Base-by-base conservation (phyloP, 2,329 filamentous ascomycete genomes). In the Paracoccidioides lutzii region DNA sequence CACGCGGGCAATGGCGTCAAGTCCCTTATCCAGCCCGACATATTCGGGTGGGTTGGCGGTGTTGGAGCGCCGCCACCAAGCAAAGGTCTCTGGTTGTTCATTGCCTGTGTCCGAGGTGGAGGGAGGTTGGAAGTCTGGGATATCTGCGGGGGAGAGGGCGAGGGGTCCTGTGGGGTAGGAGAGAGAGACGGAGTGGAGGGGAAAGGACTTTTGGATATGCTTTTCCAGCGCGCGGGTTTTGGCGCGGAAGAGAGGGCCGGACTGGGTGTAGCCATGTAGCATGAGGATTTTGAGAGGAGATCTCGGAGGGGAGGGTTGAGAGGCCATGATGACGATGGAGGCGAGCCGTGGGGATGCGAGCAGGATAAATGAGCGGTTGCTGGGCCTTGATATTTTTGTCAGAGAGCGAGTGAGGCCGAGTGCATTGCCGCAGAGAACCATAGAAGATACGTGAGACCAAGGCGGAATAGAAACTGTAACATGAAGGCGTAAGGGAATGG, bases 241-340 rank as follows among this genome's bases (percentile, higher is more conserved):
- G 69, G 85, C 81, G 68, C 82, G 85, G 80, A 96, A 96, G 60
- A 90, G 76, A 3, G 84, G 72, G 3, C 90, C 90, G 33, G 88
- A 94, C 76, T 97, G 91, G 6, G 91, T 95, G 79, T 84, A 96
- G 71, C 91, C 87, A 65, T 90, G 87, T 33, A 90, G 78, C 85
- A 90, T 88, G 46, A 90, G 76, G 60, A 90, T 83, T 70, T 83
- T 88, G 55, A 76, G 68, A 6, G 70, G 68, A 40, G 53, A 28
- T 52, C 54, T 22, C 4, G 55, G 30, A 28, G 41, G 10, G 43
- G 50, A 32, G 28, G 12, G 10, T 42, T 32, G 37, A 42, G 50
- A 28, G 28, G 56, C 52, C 56, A 57, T 57, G 55, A 15, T 41
- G 38, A 42, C 10, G 37, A 22, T 35, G 12, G 28, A 52, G 9